A percentile compares a stretch with the other conserved stretches of the same genome.
Evolutionary conservation across 106 monocot genomes (phyloP).

Genomic region (Phalaenopsis aphrodite): DNA sequence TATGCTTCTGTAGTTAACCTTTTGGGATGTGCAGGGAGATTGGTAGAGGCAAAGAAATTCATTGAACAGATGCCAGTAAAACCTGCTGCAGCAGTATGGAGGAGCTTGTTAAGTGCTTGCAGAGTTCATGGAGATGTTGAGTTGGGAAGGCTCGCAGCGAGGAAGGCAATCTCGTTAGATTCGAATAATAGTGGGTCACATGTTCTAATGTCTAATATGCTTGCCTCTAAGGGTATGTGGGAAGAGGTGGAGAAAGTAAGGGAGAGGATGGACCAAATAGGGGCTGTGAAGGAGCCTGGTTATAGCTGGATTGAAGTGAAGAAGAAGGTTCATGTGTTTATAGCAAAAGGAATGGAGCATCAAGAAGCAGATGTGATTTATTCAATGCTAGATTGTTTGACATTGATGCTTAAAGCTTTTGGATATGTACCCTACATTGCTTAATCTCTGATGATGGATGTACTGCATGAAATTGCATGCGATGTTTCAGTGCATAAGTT

Average conservation of each 20-base stretch:
- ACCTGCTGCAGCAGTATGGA: conserved; percentile 56
- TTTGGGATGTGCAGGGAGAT: conserved; percentile 60
- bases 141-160: conserved; percentile 70
- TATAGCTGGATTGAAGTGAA: conserved; percentile 55
- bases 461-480: no score
- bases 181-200: conserved; percentile 61
- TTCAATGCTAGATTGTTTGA: conserved; percentile 31
- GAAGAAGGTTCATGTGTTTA: conserved; percentile 42
- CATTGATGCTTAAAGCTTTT: conserved; percentile 20
- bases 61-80: conserved; percentile 58
- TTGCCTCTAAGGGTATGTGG: conserved; percentile 78
- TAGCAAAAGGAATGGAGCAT: conserved; percentile 36
- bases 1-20: conserved; percentile 72
- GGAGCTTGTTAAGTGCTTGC: conserved; percentile 67
- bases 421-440: conserved; percentile 11
- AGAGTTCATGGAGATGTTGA: conserved; percentile 50
- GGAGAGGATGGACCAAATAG: conserved; percentile 30
- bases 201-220: conserved; percentile 76
- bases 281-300: conserved; percentile 48
- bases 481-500: no score
- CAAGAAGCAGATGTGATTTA: conserved; percentile 27
- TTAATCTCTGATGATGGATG: neutral
- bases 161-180: conserved; percentile 35
- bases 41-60: conserved; percentile 58
- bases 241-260: conserved; percentile 50